These are phyloP conservation scores for Apiotrichum gracile DNA, from an alignment of 1,284 basidiomycete species.

Conservation along the genomic window DNA sequence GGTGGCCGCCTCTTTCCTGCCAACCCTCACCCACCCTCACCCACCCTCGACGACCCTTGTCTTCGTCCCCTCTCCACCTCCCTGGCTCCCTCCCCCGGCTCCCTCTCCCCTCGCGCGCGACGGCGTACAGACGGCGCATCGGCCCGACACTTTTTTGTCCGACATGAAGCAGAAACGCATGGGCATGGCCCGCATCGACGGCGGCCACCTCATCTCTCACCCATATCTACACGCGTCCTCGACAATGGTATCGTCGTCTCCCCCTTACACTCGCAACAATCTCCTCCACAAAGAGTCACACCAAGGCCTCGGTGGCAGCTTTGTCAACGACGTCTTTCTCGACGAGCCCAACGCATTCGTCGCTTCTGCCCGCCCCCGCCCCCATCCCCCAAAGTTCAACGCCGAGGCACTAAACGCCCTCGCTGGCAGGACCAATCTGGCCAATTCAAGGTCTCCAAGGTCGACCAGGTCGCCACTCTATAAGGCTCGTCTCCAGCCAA, in stretches of 20 bases:
- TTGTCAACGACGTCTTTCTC: neutral
- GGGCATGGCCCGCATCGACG: slow-evolving; percentile 2
- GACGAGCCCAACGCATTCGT: no score
- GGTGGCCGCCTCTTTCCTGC: no score
- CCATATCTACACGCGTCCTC: neutral
- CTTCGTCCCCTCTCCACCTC: no score
- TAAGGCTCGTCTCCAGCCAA: neutral
- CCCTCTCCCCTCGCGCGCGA: no score
- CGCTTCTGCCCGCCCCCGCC: neutral
- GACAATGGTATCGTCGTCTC: neutral
- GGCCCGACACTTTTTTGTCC: neutral
- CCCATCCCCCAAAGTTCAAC: neutral
- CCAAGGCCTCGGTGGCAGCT: neutral
- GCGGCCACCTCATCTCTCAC: neutral
- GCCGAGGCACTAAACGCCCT: neutral
- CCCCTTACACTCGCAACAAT: neutral
- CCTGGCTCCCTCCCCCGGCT: no score
- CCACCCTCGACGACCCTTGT: no score
- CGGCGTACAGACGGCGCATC: neutral
- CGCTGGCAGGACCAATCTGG: neutral
- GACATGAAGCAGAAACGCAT: slow-evolving; percentile 2
- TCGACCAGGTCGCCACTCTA: no score
- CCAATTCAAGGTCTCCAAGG: neutral
- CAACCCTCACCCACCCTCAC: no score
- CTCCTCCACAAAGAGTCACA: no score